Evolutionary conservation across 306 rosid species (phyloP).

Genomic region (Lupinus albus): DNA sequence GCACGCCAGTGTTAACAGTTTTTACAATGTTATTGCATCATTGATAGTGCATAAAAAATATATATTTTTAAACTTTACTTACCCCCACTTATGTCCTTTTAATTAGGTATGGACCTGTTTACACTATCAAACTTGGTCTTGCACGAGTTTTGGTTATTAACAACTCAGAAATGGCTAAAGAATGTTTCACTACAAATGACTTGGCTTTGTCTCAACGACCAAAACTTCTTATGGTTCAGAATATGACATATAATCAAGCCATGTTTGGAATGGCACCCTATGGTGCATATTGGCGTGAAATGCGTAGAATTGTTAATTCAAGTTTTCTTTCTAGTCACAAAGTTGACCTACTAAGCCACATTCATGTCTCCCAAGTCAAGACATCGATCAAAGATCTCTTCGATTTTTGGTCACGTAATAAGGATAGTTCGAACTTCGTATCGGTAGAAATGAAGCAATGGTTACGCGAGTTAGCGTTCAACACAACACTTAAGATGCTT

Average conservation of each 20-base stretch:
- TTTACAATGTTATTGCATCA: too few species aligned
- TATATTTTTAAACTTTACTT: too few species aligned
- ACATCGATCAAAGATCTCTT: slow-evolving; percentile 34
- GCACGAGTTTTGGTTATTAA: slow-evolving; percentile 31
- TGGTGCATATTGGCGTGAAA: slow-evolving; percentile 50
- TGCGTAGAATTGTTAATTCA: slow-evolving; percentile 32
- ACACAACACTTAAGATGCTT: not conserved
- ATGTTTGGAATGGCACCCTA: slow-evolving; percentile 40
- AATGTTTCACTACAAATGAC: slow-evolving; percentile 46
- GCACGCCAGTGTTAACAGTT: too few species aligned
- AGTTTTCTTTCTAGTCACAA: slow-evolving; percentile 35
- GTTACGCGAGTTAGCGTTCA: slow-evolving; percentile 29
- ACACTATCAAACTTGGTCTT: slow-evolving; percentile 33
- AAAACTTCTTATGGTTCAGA: slow-evolving; percentile 9
- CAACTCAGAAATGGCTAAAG: slow-evolving; percentile 38
- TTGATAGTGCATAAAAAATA: too few species aligned
- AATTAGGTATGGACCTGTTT: slow-evolving; percentile 39
- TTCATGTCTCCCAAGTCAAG: slow-evolving; percentile 22
- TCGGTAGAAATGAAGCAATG: slow-evolving; percentile 41
- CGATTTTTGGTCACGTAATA: slow-evolving; percentile 8
- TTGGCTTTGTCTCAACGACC: slow-evolving; percentile 28
- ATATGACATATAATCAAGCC: slow-evolving; percentile 38
- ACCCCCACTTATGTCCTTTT: too few species aligned
- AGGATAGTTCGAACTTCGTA: not conserved
- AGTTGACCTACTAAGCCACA: slow-evolving; percentile 29